Evolutionary conservation across 805 yeast species (phyloP).

Genomic region (Teunomyces lycoperdinae): DNA sequence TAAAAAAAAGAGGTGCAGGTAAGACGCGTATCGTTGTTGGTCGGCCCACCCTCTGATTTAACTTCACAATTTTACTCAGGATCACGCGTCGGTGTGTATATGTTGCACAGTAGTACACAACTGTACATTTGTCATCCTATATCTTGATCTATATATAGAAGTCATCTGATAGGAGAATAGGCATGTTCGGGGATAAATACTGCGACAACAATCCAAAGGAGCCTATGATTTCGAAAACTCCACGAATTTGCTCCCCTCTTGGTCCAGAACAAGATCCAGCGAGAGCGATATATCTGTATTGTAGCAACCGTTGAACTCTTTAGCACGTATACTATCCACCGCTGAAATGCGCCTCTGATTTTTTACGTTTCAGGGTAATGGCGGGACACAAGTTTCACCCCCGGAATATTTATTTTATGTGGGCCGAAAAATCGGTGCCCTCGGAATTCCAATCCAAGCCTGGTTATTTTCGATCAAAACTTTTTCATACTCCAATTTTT

Average conservation of each 20-base stretch:
- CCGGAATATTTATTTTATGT: not conserved
- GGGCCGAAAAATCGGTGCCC: not conserved
- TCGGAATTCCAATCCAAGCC: constrained; percentile 2
- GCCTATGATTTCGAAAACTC: not conserved
- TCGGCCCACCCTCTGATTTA: constrained; percentile 2
- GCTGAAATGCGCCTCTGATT: not conserved
- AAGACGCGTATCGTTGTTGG: not conserved
- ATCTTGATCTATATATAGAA: not conserved
- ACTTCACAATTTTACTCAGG: not conserved
- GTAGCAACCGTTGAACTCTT: not conserved
- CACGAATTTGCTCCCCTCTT: not conserved
- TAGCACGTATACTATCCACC: not conserved
- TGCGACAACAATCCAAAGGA: not conserved
- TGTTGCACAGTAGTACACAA: not conserved
- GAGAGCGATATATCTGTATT: not conserved
- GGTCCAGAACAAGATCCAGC: not conserved
- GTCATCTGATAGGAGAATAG: not conserved
- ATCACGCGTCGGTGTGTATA: not conserved
- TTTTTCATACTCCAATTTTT: constrained; percentile 3
- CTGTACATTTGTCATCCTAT: not conserved
- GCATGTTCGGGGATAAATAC: not conserved
- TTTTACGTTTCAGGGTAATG: not conserved
- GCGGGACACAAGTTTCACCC: not conserved
- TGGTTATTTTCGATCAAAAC: constrained; percentile 2
- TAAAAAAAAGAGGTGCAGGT: not conserved